These are phyloP conservation scores for Pseudogymnoascus sp. DNA, from an alignment of 2,329 filamentous ascomycete species.

Conservation along the genomic window DNA sequence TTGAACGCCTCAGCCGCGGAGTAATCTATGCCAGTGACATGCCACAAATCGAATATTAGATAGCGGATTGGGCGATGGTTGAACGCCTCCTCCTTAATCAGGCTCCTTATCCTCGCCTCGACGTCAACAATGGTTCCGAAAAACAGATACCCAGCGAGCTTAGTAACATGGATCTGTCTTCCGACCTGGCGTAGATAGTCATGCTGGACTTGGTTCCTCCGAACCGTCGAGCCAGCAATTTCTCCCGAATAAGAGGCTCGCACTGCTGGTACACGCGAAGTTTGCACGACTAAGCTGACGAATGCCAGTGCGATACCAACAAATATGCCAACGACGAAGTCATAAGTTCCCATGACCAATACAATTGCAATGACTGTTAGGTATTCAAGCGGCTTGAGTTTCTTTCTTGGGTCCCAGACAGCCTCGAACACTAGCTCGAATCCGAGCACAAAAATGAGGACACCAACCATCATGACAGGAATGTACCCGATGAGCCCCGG, in stretches of 20 bases:
- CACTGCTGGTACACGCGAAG: slow-evolving; percentile 81
- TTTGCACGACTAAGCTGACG: slow-evolving; percentile 83
- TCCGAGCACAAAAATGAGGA: slow-evolving; percentile 87
- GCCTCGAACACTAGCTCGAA: slow-evolving; percentile 89
- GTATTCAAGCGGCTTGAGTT: slow-evolving; percentile 80
- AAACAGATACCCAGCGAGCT: slow-evolving; percentile 91
- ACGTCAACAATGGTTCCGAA: slow-evolving; percentile 97
- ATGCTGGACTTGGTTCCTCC: slow-evolving; percentile 81
- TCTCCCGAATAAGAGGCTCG: slow-evolving; percentile 84
- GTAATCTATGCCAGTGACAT: slow-evolving; percentile 90
- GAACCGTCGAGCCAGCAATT: slow-evolving; percentile 83
- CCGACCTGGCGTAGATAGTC: slow-evolving; percentile 80
- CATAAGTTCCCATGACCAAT: slow-evolving; percentile 90
- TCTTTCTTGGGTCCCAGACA: slow-evolving; percentile 79
- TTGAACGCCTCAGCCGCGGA: slow-evolving; percentile 94
- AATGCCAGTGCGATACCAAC: slow-evolving; percentile 89
- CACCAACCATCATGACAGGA: slow-evolving; percentile 93
- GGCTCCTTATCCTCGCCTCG: slow-evolving; percentile 72
- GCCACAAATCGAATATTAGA: slow-evolving; percentile 77
- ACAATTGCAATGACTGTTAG: slow-evolving; percentile 84
- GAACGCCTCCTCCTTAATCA: slow-evolving; percentile 80
- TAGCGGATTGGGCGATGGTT: slow-evolving; percentile 73
- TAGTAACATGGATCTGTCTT: slow-evolving; percentile 81
- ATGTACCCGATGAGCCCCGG: slow-evolving; percentile 88
- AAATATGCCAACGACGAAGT: slow-evolving; percentile 91